phyloP scores from a whole-genome alignment of 192 early-diverging fungal genomes.

The Dimargaris cristalligena region DNA sequence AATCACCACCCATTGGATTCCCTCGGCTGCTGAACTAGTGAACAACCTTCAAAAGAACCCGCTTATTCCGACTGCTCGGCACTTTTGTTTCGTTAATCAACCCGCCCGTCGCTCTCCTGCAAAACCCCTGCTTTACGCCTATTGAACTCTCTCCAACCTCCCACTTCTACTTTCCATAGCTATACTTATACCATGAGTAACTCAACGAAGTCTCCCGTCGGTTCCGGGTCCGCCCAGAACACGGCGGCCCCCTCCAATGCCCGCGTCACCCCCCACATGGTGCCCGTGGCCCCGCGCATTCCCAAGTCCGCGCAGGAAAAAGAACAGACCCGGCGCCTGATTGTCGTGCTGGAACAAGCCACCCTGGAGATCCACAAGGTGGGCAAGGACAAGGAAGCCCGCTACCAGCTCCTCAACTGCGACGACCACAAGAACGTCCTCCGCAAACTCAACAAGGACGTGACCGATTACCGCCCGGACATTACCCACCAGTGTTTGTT shows the following conservation, averaged over 20 bases:
- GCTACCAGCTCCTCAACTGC: constrained; percentile 85
- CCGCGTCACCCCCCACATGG: constrained; percentile 15
- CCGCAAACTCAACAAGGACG: constrained; percentile 64
- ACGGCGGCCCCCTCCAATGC: not conserved
- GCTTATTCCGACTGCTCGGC: no score
- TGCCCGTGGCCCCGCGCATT: constrained; percentile 52
- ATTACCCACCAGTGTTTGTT: constrained; percentile 97
- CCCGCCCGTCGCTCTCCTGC: no score
- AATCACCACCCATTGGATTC: no score
- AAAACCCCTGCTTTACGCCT: no score
- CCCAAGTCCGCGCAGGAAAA: constrained; percentile 64
- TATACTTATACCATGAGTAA: no score
- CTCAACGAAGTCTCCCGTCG: no score
- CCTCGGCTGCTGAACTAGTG: no score
- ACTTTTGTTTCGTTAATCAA: no score
- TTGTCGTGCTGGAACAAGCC: constrained; percentile 83
- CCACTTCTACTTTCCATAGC: no score
- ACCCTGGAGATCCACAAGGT: constrained; percentile 86
- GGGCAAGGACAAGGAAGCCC: constrained; percentile 51
- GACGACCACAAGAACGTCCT: constrained; percentile 87
- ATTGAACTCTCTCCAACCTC: no score
- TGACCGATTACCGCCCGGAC: constrained; percentile 75
- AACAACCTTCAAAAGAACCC: no score
- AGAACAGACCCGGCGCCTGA: constrained; percentile 61
- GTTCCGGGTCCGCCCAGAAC: no score